Conservation (phyloP, 176 grass and related monocot genomes). For the Hsuehochloa calcarea region DNA sequence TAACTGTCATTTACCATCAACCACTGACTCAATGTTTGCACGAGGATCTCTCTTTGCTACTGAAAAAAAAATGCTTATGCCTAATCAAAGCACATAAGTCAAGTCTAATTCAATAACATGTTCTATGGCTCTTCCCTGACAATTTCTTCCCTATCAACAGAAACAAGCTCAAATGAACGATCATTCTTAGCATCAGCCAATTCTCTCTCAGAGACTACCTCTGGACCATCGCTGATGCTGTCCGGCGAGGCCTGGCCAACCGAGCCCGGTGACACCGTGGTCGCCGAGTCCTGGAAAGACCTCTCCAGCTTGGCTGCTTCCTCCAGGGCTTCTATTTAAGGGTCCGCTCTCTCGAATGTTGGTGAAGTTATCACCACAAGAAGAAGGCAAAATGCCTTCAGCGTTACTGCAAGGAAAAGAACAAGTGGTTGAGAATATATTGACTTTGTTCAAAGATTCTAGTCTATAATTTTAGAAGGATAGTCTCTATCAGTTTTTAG, state of each 20-base stretch:
- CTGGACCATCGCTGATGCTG: conserved; percentile 20
- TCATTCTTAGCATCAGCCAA: not conserved
- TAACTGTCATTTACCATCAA: conserved; percentile 9
- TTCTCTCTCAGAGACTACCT: conserved; percentile 14
- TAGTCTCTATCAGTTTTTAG: not conserved
- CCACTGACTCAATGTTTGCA: not conserved
- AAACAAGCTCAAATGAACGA: conserved; percentile 21
- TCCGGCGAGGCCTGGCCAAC: conserved; percentile 34
- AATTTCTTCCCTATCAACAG: not conserved
- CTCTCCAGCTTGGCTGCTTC: conserved; percentile 10
- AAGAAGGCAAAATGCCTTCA: conserved; percentile 10
- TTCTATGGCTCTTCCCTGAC: not conserved
- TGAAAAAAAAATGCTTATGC: not conserved
- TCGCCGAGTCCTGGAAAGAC: conserved; percentile 32
- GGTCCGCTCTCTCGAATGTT: not conserved
- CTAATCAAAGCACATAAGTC: conserved; percentile 28
- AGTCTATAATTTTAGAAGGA: not conserved
- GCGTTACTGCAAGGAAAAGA: conserved; percentile 43
- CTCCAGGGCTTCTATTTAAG: conserved; percentile 15
- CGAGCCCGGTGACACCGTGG: conserved; percentile 33
- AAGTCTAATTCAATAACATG: conserved; percentile 6
- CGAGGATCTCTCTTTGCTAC: not conserved
- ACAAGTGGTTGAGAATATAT: not conserved
- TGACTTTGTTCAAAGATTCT: not conserved
- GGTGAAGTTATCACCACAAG: not conserved